These are phyloP conservation scores for Fusarium citri DNA, from an alignment of 2,329 filamentous ascomycete species.

Conservation along the genomic window DNA sequence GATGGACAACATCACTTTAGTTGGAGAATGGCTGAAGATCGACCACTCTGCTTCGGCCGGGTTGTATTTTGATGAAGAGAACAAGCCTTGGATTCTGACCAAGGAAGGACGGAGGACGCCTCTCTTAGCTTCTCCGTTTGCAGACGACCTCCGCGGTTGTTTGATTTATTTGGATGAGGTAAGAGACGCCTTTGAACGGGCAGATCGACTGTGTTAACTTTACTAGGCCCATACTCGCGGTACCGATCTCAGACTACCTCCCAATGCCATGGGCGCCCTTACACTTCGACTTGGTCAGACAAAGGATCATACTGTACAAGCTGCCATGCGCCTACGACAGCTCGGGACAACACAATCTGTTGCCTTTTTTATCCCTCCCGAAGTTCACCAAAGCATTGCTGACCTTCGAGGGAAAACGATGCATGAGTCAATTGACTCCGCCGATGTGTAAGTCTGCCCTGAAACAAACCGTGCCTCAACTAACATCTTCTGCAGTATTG, in stretches of 20 bases:
- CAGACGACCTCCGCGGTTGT: constrained; percentile 32
- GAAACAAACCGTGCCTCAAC: not conserved
- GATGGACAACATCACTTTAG: constrained; percentile 65
- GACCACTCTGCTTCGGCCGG: constrained; percentile 61
- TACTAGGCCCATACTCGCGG: constrained; percentile 52
- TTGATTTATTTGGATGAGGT: constrained; percentile 71
- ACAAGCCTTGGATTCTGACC: constrained; percentile 38
- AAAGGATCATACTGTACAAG: constrained; percentile 67
- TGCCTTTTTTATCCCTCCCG: constrained; percentile 65
- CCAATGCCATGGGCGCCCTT: constrained; percentile 60
- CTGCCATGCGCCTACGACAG: constrained; percentile 72
- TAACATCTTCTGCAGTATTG: constrained; percentile 29
- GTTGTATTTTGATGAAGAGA: constrained; percentile 60
- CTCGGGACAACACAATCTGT: constrained; percentile 66
- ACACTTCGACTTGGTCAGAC: constrained; percentile 68
- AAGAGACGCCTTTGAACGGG: constrained; percentile 43
- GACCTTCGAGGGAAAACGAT: constrained; percentile 52
- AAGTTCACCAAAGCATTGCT: constrained; percentile 71
- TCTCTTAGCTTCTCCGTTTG: constrained; percentile 37
- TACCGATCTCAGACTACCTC: constrained; percentile 67
- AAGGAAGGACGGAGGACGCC: constrained; percentile 32
- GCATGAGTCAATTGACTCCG: constrained; percentile 39
- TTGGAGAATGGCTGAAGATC: constrained; percentile 61
- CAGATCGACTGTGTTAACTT: not conserved
- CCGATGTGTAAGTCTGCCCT: constrained; percentile 48